These are phyloP conservation scores for Sphaceloma murrayae DNA, from an alignment of 2,329 filamentous ascomycete genomes.

Conservation along the genomic window DNA sequence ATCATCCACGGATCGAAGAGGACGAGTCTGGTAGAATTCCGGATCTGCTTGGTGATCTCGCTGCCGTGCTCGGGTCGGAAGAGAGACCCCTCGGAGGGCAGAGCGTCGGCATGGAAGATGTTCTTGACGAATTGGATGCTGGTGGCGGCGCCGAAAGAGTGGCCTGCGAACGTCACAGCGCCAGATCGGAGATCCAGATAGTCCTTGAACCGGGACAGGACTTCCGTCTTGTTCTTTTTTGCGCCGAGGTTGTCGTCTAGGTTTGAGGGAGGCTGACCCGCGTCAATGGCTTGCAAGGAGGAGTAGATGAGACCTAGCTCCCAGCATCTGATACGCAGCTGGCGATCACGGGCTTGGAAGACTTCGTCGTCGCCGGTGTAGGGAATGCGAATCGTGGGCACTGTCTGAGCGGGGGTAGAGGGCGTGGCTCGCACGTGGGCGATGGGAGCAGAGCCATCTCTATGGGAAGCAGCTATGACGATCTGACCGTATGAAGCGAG, in stretches of 20 bases:
- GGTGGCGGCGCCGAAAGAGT: constrained; percentile 72
- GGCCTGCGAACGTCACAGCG: constrained; percentile 64
- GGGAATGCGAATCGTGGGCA: constrained; percentile 40
- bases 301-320: constrained; percentile 65
- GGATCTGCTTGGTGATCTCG: constrained; percentile 55
- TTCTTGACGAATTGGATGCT: constrained; percentile 69
- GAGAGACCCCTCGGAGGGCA: constrained; percentile 41
- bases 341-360: constrained; percentile 57
- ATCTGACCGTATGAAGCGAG: constrained; percentile 72
- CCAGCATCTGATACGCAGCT: constrained; percentile 68
- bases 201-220: constrained; percentile 51
- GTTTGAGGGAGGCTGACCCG: constrained; percentile 40
- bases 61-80: constrained; percentile 51
- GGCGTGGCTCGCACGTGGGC: constrained; percentile 57
- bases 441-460: constrained; percentile 71
- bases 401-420: constrained; percentile 31
- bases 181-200: constrained; percentile 63
- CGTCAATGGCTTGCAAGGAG: constrained; percentile 57
- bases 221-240: constrained; percentile 31
- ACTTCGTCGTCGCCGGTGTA: constrained; percentile 58
- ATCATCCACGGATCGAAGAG: constrained; percentile 76
- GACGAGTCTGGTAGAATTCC: constrained; percentile 53
- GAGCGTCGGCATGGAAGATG: constrained; percentile 52
- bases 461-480: constrained; percentile 71
- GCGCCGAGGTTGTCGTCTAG: constrained; percentile 34